Evolutionary conservation across 2,329 filamentous ascomycete species (phyloP), one percentile per base, ranked within the genome.

Genomic region (Microsporum canis): DNA sequence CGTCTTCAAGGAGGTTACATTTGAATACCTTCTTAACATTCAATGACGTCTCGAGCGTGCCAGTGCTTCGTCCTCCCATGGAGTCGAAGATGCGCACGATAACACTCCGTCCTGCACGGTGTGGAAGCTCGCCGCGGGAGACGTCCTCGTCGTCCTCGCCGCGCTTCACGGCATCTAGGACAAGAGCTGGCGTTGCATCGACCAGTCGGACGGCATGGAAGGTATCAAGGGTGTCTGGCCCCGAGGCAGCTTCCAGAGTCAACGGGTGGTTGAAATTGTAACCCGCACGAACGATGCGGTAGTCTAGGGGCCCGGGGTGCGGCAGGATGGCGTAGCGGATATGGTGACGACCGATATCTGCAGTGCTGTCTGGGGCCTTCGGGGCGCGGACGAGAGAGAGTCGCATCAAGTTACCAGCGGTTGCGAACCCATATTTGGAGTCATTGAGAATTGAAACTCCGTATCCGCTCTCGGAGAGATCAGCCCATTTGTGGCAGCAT

Each of bases 341-440:
- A 64, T 81, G 81, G 73, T 97, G 92, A 47, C 80, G 82, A 59
- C 90, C 92, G 91, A 97, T 96, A 71, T 97, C 92, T 45, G 92
- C 92, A 69, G 96, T 87, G 4, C 85, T 91, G 72, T 97, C 92
- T 0, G 92, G 92, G 0, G 92, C 91, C 72, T 97, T 97, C 27
- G 92, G 88, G 4, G 91, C 86, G 45, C 92, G 86, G 17, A 96
- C 82, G 23, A 97, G 81, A 12, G 87, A 91, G 7, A 97, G 79
- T 3, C 92, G 85, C 92, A 97, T 97, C 60, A 91, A 73, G 71
- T 88, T 94, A 49, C 92, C 92, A 55, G 83, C 84, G 12, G 91
- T 95, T 27, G 92, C 92, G 71, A 97, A 97, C 17, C 92, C 92
- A 71, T 96, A 97, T 74, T 96, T 96, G 77, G 86, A 89, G 74